These are phyloP conservation scores for Phytopythium boreale DNA, from an alignment of 352 stramenopile genomes.

Conservation along the genomic window DNA sequence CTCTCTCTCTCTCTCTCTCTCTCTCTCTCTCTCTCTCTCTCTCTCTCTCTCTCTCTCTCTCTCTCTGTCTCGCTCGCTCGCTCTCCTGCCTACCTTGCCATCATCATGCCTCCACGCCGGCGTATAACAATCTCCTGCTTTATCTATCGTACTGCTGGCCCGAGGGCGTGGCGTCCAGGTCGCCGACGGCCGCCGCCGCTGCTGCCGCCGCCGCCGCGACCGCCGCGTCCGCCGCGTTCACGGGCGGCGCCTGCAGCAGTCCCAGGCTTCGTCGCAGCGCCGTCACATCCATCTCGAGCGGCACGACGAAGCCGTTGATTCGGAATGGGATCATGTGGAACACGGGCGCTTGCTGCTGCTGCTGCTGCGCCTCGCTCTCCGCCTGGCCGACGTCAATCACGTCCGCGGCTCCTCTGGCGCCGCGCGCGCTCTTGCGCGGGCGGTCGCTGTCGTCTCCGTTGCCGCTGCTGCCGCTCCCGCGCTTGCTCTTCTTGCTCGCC, in stretches of 20 bases:
- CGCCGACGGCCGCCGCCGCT: conserved; percentile 6
- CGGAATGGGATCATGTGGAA: conserved; percentile 67
- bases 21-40: too few species aligned
- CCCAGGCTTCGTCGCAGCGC: conserved; percentile 50
- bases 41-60: too few species aligned
- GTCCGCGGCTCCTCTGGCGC: not conserved
- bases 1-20: too few species aligned
- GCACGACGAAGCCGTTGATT: conserved; percentile 72
- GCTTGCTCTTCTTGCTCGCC: conserved; percentile 23
- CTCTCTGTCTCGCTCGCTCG: not conserved
- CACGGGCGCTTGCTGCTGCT: conserved; percentile 31
- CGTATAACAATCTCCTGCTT: conserved; percentile 3
- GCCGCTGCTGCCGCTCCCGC: conserved; percentile 20
- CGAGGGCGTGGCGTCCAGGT: conserved; percentile 14
- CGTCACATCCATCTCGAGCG: conserved; percentile 63
- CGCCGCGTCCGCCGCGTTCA: conserved; percentile 2
- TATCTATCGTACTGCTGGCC: conserved; percentile 9
- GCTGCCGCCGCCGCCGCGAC: conserved; percentile 5
- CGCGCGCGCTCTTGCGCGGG: conserved; percentile 43
- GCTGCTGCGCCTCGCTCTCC: conserved; percentile 12
- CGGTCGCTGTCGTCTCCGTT: conserved; percentile 27
- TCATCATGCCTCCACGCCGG: not conserved
- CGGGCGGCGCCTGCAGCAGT: conserved; percentile 21
- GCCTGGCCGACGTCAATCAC: not conserved
- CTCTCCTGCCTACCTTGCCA: not conserved